Evolutionary conservation across 2,329 filamentous ascomycete species (phyloP).

Genomic region (Hypoxylon sp.): DNA sequence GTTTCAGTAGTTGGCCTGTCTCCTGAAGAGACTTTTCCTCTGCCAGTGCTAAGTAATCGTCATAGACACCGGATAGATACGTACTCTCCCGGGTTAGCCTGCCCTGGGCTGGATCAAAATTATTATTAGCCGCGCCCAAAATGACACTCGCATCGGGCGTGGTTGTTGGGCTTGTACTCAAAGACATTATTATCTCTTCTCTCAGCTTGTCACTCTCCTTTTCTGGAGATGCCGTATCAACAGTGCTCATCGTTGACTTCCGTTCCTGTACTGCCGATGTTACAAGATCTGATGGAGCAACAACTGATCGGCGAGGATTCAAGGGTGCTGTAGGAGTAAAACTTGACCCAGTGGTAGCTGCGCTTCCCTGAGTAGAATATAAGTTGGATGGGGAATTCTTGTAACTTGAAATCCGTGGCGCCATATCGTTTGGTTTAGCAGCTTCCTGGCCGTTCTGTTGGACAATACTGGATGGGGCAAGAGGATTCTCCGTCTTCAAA

Average conservation of each 20-base stretch:
- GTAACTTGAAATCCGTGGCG: slow-evolving; percentile 16
- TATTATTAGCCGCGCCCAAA: slow-evolving; percentile 27
- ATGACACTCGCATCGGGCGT: slow-evolving; percentile 44
- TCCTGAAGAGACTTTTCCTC: slow-evolving; percentile 59
- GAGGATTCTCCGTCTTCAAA: slow-evolving; percentile 45
- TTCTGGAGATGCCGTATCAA: slow-evolving; percentile 67
- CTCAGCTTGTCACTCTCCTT: slow-evolving; percentile 80
- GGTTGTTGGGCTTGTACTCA: slow-evolving; percentile 65
- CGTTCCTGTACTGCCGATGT: slow-evolving; percentile 58
- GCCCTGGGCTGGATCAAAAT: slow-evolving; percentile 38
- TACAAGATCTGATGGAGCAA: slow-evolving; percentile 56
- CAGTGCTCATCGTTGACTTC: slow-evolving; percentile 63
- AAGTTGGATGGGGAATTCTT: slow-evolving; percentile 36
- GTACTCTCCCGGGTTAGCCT: slow-evolving; percentile 67
- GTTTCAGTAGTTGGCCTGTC: slow-evolving; percentile 50
- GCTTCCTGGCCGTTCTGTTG: slow-evolving; percentile 4
- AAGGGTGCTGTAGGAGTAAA: slow-evolving; percentile 63
- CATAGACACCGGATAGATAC: slow-evolving; percentile 76
- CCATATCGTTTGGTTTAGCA: slow-evolving; percentile 29
- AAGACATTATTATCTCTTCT: slow-evolving; percentile 81
- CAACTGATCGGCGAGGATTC: slow-evolving; percentile 59
- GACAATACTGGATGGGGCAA: slow-evolving; percentile 23
- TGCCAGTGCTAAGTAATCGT: slow-evolving; percentile 73
- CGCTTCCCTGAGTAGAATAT: slow-evolving; percentile 43
- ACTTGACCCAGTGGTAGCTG: slow-evolving; percentile 46